Evolutionary conservation across 441 rosid genomes (phyloP), one percentile per base, ranked within the genome.

Genomic region (Bruguiera hainesii): DNA sequence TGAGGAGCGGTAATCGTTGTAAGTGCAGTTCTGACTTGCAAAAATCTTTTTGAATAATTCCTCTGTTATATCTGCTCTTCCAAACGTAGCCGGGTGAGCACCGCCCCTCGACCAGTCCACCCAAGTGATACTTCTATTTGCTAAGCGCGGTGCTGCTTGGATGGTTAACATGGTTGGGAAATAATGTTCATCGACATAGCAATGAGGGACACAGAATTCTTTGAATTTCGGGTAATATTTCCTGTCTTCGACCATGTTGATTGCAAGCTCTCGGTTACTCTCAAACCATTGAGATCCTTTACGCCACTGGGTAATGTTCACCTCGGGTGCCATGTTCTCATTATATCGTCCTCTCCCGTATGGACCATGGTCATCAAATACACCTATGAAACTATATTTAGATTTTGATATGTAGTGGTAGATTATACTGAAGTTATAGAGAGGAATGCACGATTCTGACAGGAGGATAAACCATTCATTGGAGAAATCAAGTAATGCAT

Each of bases 31-130:
- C 20, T 26, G 78, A 42, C 82, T 79, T 62, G 69, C 78, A 5
- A 29, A 63, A 19, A 93, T 53, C 73, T 63, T 81, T 67, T 18
- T 67, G 75, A 93, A 82, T 67, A 93, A 91, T n/a, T 76, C 86
- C 66, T 78, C 90, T 0, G 85, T 85, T 56, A 95, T 71, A 69
- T 91, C 98, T 0, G 80, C 73, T 66, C 83, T 39, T 62, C 96
- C 98, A 35, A 89, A 95, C 1, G 98, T 91, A 33, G 96, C 99
- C 0, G 99, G 99, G 78, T 91, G 99, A 56, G 97, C 72, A 0
- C 99, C 98, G 0, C 99, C 99, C 57, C 99, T 81, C 0, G 99
- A 90, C 99, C 99, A 94, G 75, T 94, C 99, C 37, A 86, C 96
- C 96, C 96, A 91, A 0, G 99, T 91, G 57, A 88, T 18, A 83